A percentile compares a stretch with the other conserved stretches of the same genome.
These are phyloP conservation scores for Trametes villosa DNA, from an alignment of 768 basidiomycete genomes.

Conservation along the genomic window DNA sequence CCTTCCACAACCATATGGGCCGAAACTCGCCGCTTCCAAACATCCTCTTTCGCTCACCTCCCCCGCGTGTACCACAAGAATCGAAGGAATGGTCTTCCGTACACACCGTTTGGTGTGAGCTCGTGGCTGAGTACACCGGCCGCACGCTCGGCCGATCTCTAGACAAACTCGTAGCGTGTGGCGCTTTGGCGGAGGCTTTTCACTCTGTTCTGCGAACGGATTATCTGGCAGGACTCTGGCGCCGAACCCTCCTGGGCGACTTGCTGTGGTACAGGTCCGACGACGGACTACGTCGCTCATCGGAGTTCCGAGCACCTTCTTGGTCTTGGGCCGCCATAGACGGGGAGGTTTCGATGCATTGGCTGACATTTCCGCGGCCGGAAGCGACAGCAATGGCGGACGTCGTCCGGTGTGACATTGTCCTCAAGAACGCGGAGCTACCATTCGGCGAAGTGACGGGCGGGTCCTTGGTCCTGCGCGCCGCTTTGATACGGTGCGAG, in stretches of 20 bases:
- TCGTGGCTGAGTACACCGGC: slow-evolving; percentile 7
- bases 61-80: too few species aligned
- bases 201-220: slow-evolving; percentile 6
- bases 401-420: background rate
- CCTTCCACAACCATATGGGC: background rate
- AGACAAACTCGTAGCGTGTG: slow-evolving; percentile 19
- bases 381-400: background rate
- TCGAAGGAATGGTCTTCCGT: background rate
- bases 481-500: background rate
- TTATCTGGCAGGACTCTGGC: slow-evolving; percentile 18
- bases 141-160: slow-evolving; percentile 1
- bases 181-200: slow-evolving; percentile 14
- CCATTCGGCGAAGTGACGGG: slow-evolving; percentile 11
- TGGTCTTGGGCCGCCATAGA: slow-evolving; percentile 23
- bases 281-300: background rate
- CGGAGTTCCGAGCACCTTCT: slow-evolving; percentile 5
- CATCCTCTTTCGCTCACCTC: too few species aligned
- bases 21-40: background rate
- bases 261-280: slow-evolving; percentile 16
- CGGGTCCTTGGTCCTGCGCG: slow-evolving; percentile 6
- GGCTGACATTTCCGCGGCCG: background rate
- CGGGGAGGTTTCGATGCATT: background rate
- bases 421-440: background rate
- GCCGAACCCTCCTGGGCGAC: background rate
- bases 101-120: slow-evolving; percentile 3